A percentile compares a stretch with the other conserved stretches of the same genome.
Conservation (phyloP, 306 rosid genomes). For the Cyclanthera cordifolia region DNA sequence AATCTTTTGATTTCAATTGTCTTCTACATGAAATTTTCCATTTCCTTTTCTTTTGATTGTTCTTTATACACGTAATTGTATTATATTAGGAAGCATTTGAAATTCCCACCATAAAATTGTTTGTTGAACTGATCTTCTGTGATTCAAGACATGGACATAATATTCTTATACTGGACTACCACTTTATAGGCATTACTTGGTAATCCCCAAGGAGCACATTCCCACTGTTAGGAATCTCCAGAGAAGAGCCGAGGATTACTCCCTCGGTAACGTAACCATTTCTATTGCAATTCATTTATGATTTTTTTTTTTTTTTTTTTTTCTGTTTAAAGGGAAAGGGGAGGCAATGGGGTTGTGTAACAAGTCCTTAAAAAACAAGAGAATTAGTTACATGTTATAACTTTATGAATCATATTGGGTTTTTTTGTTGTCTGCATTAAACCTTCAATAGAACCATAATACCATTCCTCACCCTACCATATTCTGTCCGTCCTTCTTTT, state of each 20-base stretch:
- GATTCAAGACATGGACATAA: not conserved
- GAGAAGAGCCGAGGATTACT: conserved; percentile 37
- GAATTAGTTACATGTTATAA: not conserved
- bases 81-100: not conserved
- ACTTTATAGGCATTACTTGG: conserved; percentile 53
- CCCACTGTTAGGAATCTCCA: conserved; percentile 45
- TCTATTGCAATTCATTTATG: not conserved
- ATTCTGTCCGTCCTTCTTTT: not conserved
- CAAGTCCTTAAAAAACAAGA: not conserved
- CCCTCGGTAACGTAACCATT: conserved; percentile 36
- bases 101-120: conserved; percentile 2
- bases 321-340: not conserved
- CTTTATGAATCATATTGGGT: not conserved
- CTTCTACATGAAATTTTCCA: not conserved
- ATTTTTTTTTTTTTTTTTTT: not conserved
- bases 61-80: not conserved
- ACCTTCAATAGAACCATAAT: not conserved
- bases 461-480: not conserved
- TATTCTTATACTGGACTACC: not conserved
- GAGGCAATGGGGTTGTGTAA: not conserved
- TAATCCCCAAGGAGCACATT: conserved; percentile 49
- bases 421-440: conserved; percentile 1
- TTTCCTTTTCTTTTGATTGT: not conserved
- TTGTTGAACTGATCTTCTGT: not conserved
- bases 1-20: not conserved